phyloP scores from a whole-genome alignment of 345 rosid genomes.

The Populus pruinosa region DNA sequence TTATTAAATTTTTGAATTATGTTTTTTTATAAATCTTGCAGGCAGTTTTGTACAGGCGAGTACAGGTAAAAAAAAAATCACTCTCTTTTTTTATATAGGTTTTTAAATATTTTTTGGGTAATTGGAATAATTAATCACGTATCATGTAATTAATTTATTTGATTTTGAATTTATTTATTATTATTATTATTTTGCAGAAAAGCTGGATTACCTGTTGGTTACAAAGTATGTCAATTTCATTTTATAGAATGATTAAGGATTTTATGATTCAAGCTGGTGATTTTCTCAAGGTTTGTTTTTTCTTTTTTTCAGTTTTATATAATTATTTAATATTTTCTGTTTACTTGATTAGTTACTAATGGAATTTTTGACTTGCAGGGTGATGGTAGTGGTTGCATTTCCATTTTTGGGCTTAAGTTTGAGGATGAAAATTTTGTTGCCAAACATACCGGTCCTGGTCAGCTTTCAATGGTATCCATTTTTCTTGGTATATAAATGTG shows the following conservation, averaged over 20 bases:
- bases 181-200: no score
- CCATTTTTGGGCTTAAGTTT: constrained; percentile 79
- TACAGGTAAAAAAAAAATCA: constrained; percentile 43
- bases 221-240: no score
- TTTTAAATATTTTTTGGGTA: background rate
- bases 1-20: background rate
- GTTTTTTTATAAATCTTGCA: constrained; percentile 23
- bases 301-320: no score
- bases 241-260: no score
- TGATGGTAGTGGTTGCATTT: constrained; percentile 90
- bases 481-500: background rate
- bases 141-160: no score
- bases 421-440: constrained; percentile 89
- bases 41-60: constrained; percentile 98
- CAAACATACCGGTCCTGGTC: constrained; percentile 95
- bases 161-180: no score
- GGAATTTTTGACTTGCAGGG: constrained; percentile 45
- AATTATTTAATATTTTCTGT: no score
- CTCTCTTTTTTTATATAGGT: background rate
- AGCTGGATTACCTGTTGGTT: no score
- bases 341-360: background rate
- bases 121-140: background rate
- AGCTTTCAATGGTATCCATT: constrained; percentile 76
- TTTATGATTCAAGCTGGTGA: no score
- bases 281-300: no score